Evolutionary conservation across 1,139 yeast genomes (phyloP), one percentile per base, ranked within the genome.

Genomic region (Arxiozyma telluris): DNA sequence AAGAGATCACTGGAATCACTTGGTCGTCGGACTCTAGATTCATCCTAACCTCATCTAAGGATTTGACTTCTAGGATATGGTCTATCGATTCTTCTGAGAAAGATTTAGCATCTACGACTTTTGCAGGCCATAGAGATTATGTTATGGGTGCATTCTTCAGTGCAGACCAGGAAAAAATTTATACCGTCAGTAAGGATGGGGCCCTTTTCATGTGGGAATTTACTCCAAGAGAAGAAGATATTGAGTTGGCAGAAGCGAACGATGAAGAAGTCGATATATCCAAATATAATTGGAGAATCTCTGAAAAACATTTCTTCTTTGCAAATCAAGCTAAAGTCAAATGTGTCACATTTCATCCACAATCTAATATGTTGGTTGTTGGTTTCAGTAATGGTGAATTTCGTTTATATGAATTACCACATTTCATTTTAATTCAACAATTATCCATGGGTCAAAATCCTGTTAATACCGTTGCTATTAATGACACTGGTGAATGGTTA

Each of bases 21-120:
- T 93, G 98, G 98, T 88, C 97, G 0, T 78, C 76, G 42, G 98
- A 93, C 70, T 87, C 96, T 6, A 77, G 96, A 61, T 93, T 90
- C 67, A 79, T 93, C 65, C 74, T 93, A 46, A 82, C 96, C 4
- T 79, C 96, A 0, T 87, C 96, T 25, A 88, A 87, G 66, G 99
- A 93, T 72, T 76, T 93, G 78, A 87, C 97, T 0, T 82, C 96
- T 0, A 80, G 91, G 61, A 78, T 94, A n/a, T 91, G 83, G 71
- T 89, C 97, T 0, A 73, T 93, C 49, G 74, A 81, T 52, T 74
- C 88, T 0, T 83, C 78, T 51, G 98, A 93, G 61, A 82, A 82
- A 53, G 81, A 79, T 22, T 57, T 69, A 30, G 96, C 91, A 5
- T 88, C 94, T 11, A 84, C 88, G 76, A 83, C 94, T 0, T 78